phyloP scores from a whole-genome alignment of 805 yeast species.

The Candida patagonica region DNA sequence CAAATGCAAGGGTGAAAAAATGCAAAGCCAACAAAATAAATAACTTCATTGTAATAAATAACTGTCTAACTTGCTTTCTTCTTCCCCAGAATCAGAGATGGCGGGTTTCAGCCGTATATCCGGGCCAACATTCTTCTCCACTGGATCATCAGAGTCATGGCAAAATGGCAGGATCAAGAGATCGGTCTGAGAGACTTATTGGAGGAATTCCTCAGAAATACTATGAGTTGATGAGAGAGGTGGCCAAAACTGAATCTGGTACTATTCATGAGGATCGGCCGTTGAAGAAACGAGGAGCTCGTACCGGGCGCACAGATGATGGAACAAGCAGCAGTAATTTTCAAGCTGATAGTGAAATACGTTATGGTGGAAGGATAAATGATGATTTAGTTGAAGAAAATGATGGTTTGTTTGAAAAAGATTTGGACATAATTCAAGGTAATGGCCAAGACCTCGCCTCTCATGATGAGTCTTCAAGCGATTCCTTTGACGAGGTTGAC shows the following conservation, averaged over 20 bases:
- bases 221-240: conserved; percentile 3
- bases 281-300: background rate
- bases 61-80: no score
- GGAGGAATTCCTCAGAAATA: conserved; percentile 6
- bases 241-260: background rate
- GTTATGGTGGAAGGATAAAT: background rate
- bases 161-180: background rate
- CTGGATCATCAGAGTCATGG: no score
- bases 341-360: conserved; percentile 1
- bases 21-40: no score
- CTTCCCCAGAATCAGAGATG: no score
- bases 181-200: conserved; percentile 1
- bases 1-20: no score
- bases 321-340: no score
- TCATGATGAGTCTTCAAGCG: conserved; percentile 26
- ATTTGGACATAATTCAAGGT: conserved; percentile 17
- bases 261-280: conserved; percentile 1
- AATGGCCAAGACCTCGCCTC: conserved; percentile 20
- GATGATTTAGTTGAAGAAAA: conserved; percentile 4
- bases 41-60: no score
- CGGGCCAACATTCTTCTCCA: no score
- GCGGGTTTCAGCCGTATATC: no score
- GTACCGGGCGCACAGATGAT: no score
- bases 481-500: conserved; percentile 34
- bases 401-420: no score